Evolutionary conservation across 176 grass and related monocot species (phyloP).

Genomic region (Oryza coarctata): DNA sequence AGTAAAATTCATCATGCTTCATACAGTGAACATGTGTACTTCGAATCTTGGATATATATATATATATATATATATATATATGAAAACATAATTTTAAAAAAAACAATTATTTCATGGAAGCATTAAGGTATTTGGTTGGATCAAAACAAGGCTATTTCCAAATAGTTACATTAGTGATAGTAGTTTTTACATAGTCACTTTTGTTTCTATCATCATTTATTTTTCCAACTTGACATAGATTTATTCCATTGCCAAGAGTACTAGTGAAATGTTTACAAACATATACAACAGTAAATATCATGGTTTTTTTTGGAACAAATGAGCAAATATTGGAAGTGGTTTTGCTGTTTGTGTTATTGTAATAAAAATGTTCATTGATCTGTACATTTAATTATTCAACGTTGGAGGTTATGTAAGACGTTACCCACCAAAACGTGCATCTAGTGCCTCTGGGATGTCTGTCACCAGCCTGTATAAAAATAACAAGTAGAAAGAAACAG

Average conservation of each 20-base stretch:
- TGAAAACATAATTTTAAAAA: background rate
- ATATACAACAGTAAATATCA: background rate
- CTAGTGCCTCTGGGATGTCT: conserved; percentile 78
- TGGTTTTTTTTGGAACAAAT: background rate
- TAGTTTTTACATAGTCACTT: conserved; percentile 9
- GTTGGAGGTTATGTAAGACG: conserved; percentile 32
- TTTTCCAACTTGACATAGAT: conserved; percentile 8
- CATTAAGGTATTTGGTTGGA: conserved; percentile 7
- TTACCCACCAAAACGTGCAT: conserved; percentile 77
- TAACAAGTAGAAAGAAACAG: conserved; percentile 31
- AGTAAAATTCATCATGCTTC: background rate
- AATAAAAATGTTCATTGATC: background rate
- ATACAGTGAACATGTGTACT: background rate
- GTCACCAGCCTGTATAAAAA: conserved; percentile 75
- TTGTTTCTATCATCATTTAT: conserved; percentile 11
- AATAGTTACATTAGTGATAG: background rate
- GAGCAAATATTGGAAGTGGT: background rate
- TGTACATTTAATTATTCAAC: conserved; percentile 26
- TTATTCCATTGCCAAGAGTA: background rate
- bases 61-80: too few species aligned
- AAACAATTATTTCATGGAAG: conserved; percentile 17
- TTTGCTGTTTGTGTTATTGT: background rate
- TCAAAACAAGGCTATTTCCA: background rate
- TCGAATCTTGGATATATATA: conserved; percentile 30
- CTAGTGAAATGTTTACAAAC: background rate